phyloP scores from a whole-genome alignment of 495 filamentous ascomycete species.

The Aspergillus steynii region DNA sequence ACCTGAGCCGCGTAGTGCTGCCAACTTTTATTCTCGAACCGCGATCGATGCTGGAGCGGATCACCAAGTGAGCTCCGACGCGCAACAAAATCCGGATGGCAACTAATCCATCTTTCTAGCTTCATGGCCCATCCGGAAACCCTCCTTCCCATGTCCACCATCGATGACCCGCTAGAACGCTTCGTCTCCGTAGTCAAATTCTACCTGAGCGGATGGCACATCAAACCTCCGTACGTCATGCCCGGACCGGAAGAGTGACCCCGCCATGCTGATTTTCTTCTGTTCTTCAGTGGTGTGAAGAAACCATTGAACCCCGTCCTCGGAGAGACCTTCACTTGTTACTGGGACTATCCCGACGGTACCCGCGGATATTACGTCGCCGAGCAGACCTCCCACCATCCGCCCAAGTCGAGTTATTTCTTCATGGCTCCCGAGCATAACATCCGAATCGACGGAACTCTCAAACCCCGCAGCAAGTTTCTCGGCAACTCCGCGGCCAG shows the following conservation, averaged over 20 bases:
- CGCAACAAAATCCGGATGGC: not conserved
- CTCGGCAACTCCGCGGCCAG: slow-evolving; percentile 96
- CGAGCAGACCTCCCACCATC: slow-evolving; percentile 95
- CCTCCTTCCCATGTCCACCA: slow-evolving; percentile 79
- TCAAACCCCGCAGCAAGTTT: slow-evolving; percentile 97
- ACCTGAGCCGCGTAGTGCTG: slow-evolving; percentile 89
- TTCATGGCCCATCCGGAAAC: slow-evolving; percentile 99
- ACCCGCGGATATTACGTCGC: slow-evolving; percentile 93
- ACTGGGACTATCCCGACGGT: slow-evolving; percentile 88
- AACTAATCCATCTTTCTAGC: slow-evolving; percentile 46
- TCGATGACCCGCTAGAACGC: slow-evolving; percentile 86
- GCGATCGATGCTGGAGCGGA: slow-evolving; percentile 95
- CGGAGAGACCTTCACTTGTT: slow-evolving; percentile 91
- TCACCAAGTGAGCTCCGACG: slow-evolving; percentile 76
- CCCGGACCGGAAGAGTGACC: not conserved
- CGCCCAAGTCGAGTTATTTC: slow-evolving; percentile 98
- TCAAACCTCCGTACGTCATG: slow-evolving; percentile 83
- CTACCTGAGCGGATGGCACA: slow-evolving; percentile 98
- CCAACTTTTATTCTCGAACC: slow-evolving; percentile 99
- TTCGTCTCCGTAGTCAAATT: slow-evolving; percentile 97
- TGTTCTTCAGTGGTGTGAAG: slow-evolving; percentile 77
- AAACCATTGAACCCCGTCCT: slow-evolving; percentile 97
- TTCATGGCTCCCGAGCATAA: slow-evolving; percentile 96
- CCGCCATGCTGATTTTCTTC: not conserved
- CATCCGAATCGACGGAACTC: slow-evolving; percentile 91